Evolutionary conservation across 1,284 basidiomycete species (phyloP).

Genomic region (Sanghuangporus sanghuang): DNA sequence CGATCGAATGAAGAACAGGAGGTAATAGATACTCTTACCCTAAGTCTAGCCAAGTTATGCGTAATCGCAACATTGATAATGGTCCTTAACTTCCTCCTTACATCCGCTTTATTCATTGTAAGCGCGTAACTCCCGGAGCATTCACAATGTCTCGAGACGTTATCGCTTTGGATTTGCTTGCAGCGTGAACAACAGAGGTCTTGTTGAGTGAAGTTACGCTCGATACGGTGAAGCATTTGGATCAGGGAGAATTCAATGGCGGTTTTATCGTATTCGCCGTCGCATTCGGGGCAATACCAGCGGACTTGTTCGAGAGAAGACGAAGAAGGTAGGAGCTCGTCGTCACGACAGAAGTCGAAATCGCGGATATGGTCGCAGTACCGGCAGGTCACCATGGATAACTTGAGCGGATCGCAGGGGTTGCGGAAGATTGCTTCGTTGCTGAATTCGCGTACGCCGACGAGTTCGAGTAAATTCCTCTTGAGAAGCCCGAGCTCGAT

Average conservation of each 20-base stretch:
- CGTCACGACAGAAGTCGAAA: slow-evolving; percentile 94
- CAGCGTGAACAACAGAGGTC: slow-evolving; percentile 88
- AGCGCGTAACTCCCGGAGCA: slow-evolving; percentile 85
- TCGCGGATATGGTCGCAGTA: slow-evolving; percentile 88
- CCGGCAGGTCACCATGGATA: slow-evolving; percentile 86
- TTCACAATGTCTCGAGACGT: slow-evolving; percentile 78
- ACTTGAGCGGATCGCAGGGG: slow-evolving; percentile 87
- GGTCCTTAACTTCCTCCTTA: slow-evolving; percentile 65
- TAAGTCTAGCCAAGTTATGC: slow-evolving; percentile 61
- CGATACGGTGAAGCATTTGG: slow-evolving; percentile 65
- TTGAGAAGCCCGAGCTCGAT: slow-evolving; percentile 88
- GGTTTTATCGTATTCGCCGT: slow-evolving; percentile 82
- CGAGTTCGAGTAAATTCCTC: slow-evolving; percentile 85
- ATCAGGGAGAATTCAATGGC: slow-evolving; percentile 87
- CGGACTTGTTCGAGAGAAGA: slow-evolving; percentile 37
- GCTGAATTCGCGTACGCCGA: slow-evolving; percentile 87
- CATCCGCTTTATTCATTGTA: slow-evolving; percentile 65
- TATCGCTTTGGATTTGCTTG: slow-evolving; percentile 83
- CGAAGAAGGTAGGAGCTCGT: slow-evolving; percentile 67
- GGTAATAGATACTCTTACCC: slow-evolving; percentile 40
- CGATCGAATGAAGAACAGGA: slow-evolving; percentile 1
- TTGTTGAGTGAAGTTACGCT: slow-evolving; percentile 82
- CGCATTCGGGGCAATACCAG: slow-evolving; percentile 70
- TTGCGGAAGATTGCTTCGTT: slow-evolving; percentile 82
- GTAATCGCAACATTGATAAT: slow-evolving; percentile 78